These are phyloP conservation scores for Metschnikowia baotianmanensis DNA, from an alignment of 805 yeast species.

Conservation along the genomic window DNA sequence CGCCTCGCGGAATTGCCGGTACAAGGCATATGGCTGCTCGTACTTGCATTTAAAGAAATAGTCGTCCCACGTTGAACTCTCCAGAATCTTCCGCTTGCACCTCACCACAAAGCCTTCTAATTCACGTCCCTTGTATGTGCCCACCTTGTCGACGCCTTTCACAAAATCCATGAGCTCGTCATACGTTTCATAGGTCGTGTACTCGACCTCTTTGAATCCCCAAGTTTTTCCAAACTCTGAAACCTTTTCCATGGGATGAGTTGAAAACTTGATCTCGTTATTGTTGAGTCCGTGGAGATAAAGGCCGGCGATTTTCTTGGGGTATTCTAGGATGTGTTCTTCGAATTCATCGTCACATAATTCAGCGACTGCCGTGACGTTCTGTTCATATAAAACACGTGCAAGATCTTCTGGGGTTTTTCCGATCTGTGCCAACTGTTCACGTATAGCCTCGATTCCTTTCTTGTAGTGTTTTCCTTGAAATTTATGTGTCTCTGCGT, in stretches of 20 bases:
- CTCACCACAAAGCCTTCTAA: constrained; percentile 94
- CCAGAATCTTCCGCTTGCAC: constrained; percentile 36
- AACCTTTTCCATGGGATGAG: constrained; percentile 63
- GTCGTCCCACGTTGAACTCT: constrained; percentile 27
- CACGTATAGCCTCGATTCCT: constrained; percentile 58
- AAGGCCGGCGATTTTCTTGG: constrained; percentile 66
- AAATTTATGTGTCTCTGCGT: constrained; percentile 4
- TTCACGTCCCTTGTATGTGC: constrained; percentile 67
- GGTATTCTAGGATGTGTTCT: constrained; percentile 84
- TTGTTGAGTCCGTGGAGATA: constrained; percentile 86
- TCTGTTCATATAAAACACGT: constrained; percentile 42
- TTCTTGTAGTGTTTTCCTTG: constrained; percentile 68
- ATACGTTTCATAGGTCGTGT: constrained; percentile 37
- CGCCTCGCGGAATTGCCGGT: constrained; percentile 86
- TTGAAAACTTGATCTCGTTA: constrained; percentile 61
- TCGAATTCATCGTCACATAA: constrained; percentile 90
- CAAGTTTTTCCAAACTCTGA: constrained; percentile 56
- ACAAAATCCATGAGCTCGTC: constrained; percentile 49
- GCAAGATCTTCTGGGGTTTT: constrained; percentile 54
- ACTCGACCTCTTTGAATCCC: constrained; percentile 69
- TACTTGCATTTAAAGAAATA: constrained; percentile 91
- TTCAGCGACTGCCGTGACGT: constrained; percentile 87
- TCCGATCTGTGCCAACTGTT: constrained; percentile 47
- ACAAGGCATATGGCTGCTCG: constrained; percentile 91
- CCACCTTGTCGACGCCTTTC: constrained; percentile 57